Base-by-base conservation (phyloP, 1,284 basidiomycete genomes). In the Sparassis latifolia region DNA sequence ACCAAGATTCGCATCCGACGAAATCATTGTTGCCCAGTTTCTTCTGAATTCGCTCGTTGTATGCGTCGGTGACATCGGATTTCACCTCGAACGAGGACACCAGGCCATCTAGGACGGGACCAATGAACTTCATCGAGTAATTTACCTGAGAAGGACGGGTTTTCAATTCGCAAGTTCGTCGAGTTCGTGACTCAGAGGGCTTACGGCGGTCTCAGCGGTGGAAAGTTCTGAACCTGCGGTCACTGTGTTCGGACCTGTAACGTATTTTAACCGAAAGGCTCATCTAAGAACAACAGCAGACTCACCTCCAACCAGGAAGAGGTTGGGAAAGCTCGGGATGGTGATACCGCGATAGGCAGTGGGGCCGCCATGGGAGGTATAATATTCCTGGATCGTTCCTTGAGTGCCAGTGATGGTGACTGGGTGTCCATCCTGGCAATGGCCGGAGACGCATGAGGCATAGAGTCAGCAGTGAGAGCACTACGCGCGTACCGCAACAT, bases 161-260 rank as follows among this genome's bases (percentile, higher is more conserved):
- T 37, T 37, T 6, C 12, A 37, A 37, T 37, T 6, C 35, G 7
- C 6, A 37, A 37, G 12, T 12, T 6, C 35, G 35, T 37, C 35
- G 35, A 37, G 35, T 20, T 20, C 20, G 20, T 20, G 20, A 20
- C 20, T 20, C 20, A 20, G 20, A 20, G 35, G 12, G 37, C 39
- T 10, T 60, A 45, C 48, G 42, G 44, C 33, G 20, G n/a, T n/a
- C 31, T 79, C 78, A 56, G 77, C 68, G 48, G 67, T 69, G 58
- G 78, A 80, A 44, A 78, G 67, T 33, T 75, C 66, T 20, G 77
- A 79, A 12, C 73, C 73, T 54, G 78, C 77, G 12, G 76, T 77
- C 10, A 74, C 66, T n/a, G 71, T 69, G 56, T 79, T 80, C 75
- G 77, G 5, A 60, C 65, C 65, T 44, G 10, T 76, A 39, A 71